Evolutionary conservation across 2,329 filamentous ascomycete species (phyloP).

Genomic region (Phoma herbarum): DNA sequence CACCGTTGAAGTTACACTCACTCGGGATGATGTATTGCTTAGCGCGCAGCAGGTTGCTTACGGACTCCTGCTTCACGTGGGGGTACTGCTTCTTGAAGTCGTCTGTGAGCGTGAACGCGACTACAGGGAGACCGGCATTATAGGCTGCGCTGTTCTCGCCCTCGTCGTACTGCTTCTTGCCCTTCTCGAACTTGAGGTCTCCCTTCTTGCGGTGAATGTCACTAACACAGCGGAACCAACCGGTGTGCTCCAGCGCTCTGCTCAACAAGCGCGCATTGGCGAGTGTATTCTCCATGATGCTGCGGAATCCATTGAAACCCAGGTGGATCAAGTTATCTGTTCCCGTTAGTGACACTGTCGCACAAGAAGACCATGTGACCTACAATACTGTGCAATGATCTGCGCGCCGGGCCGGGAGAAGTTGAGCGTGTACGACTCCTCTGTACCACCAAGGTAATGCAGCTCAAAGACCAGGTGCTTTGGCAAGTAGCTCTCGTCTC

Average conservation of each 20-base stretch:
- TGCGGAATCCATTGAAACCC: slow-evolving; percentile 70
- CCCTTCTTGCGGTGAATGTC: slow-evolving; percentile 70
- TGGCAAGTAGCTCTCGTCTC: slow-evolving; percentile 70
- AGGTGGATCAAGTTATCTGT: slow-evolving; percentile 73
- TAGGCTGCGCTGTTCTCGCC: slow-evolving; percentile 65
- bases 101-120: slow-evolving; percentile 71
- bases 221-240: slow-evolving; percentile 68
- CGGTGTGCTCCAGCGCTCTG: slow-evolving; percentile 69
- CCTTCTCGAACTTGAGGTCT: slow-evolving; percentile 53
- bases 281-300: slow-evolving; percentile 70
- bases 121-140: slow-evolving; percentile 71
- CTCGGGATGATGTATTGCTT: slow-evolving; percentile 77
- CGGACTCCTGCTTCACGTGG: slow-evolving; percentile 69
- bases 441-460: slow-evolving; percentile 75
- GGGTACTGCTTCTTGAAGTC: slow-evolving; percentile 66
- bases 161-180: slow-evolving; percentile 54
- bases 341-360: slow-evolving; percentile 1
- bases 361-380: slow-evolving; percentile 1
- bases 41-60: slow-evolving; percentile 69
- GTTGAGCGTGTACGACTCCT: slow-evolving; percentile 75
- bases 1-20: slow-evolving; percentile 43
- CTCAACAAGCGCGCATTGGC: slow-evolving; percentile 71
- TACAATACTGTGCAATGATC: slow-evolving; percentile 76
- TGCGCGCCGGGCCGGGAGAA: slow-evolving; percentile 76
- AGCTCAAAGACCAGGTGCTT: slow-evolving; percentile 75